These are phyloP conservation scores for Peltaster fructicola DNA, from an alignment of 2,329 filamentous ascomycete species.

Conservation along the genomic window DNA sequence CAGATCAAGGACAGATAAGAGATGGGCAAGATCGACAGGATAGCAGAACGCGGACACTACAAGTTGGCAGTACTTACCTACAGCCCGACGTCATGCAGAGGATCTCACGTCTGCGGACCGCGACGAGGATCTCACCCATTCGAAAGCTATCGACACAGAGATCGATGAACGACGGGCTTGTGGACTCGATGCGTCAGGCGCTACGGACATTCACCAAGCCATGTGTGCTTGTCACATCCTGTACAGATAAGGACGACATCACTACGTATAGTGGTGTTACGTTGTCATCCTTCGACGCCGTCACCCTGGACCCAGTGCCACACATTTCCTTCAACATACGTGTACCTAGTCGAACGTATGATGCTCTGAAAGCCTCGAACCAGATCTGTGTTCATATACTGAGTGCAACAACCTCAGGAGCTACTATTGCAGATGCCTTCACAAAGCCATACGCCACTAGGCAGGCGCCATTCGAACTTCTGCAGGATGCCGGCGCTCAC, in stretches of 20 bases:
- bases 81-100: too few relatives aligned
- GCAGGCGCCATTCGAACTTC: conserved; percentile 8
- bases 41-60: too few relatives aligned
- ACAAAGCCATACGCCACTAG: conserved; percentile 11
- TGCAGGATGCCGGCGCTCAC: conserved; percentile 3
- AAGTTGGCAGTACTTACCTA: too few relatives aligned
- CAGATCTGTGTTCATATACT: conserved; percentile 37
- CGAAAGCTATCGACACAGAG: too few relatives aligned
- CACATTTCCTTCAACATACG: conserved; percentile 46
- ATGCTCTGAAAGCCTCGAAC: conserved; percentile 27
- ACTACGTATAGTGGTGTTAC: conserved; percentile 33
- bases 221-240: conserved; percentile 36
- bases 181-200: conserved; percentile 5
- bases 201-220: conserved; percentile 37
- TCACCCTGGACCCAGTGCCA: conserved; percentile 36
- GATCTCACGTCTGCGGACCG: too few relatives aligned
- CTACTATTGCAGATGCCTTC: conserved; percentile 17
- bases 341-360: conserved; percentile 36
- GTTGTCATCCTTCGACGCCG: conserved; percentile 44
- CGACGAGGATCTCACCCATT: too few relatives aligned
- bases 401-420: conserved; percentile 12
- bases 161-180: too few relatives aligned
- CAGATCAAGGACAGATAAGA: too few relatives aligned
- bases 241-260: conserved; percentile 7
- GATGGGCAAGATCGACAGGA: too few relatives aligned